Conservation (phyloP, 1,139 yeast species). For the Debaryomycetaceae sp. region DNA sequence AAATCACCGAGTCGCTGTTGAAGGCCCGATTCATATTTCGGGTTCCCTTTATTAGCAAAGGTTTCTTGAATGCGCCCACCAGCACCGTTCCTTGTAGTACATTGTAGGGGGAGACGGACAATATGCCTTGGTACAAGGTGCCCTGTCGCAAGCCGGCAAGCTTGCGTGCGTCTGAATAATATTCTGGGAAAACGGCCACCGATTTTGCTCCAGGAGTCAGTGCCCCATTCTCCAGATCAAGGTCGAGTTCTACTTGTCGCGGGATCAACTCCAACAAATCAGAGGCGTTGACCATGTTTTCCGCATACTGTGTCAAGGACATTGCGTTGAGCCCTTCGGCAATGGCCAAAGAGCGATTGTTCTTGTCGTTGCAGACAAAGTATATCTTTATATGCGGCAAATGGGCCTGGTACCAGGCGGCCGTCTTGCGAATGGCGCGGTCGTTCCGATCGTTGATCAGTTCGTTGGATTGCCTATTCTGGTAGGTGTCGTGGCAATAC, state of each 20-base stretch:
- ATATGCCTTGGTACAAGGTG: conserved; percentile 73
- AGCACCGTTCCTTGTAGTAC: conserved; percentile 79
- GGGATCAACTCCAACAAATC: conserved; percentile 78
- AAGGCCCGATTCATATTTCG: conserved; percentile 83
- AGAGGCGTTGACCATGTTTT: conserved; percentile 62
- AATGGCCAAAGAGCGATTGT: conserved; percentile 50
- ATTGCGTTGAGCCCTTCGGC: conserved; percentile 43
- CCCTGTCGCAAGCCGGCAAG: conserved; percentile 90
- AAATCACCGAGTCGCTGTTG: conserved; percentile 84
- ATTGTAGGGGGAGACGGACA: conserved; percentile 76
- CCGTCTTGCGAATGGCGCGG: conserved; percentile 72
- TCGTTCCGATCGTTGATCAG: conserved; percentile 86
- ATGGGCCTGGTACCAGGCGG: conserved; percentile 65
- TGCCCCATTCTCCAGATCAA: conserved; percentile 18
- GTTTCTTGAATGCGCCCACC: conserved; percentile 66
- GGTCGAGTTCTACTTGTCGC: conserved; percentile 3
- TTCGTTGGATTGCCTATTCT: conserved; percentile 55
- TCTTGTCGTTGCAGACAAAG: conserved; percentile 69
- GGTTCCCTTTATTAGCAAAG: conserved; percentile 72
- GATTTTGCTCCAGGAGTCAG: conserved; percentile 3
- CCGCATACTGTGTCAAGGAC: conserved; percentile 57
- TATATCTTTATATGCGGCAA: conserved; percentile 45
- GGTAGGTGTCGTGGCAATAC: conserved; percentile 63
- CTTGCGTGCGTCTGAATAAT: conserved; percentile 69
- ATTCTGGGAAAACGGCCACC: conserved; percentile 63